phyloP scores from a whole-genome alignment of 2,329 filamentous ascomycete species.

The Fusarium pilosicola region DNA sequence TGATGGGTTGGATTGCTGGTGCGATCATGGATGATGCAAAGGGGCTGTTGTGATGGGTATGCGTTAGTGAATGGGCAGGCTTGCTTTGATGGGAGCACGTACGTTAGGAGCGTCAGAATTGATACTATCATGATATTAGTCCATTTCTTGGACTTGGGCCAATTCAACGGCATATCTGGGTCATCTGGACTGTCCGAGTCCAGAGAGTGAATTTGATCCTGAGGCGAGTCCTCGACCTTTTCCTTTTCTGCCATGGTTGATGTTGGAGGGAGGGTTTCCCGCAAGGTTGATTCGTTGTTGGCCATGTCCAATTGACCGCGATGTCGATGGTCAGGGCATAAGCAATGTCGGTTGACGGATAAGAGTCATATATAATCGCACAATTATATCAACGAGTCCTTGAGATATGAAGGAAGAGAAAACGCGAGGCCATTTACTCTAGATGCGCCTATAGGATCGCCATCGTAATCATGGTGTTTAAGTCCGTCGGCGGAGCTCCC shows the following conservation, averaged over 20 bases:
- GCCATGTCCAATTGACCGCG: neutral
- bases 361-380: neutral
- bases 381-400: too few relatives aligned
- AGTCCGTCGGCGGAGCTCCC: neutral
- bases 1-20: neutral
- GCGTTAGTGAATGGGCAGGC: accelerated
- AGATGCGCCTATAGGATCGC: neutral
- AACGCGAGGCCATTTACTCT: neutral
- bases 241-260: neutral
- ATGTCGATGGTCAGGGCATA: neutral
- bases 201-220: neutral
- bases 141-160: neutral
- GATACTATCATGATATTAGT: neutral
- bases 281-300: neutral
- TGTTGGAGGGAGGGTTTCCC: neutral
- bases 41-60: neutral
- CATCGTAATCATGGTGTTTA: neutral
- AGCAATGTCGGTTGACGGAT: neutral
- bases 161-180: neutral
- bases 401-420: neutral
- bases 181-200: neutral
- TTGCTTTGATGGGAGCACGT: neutral
- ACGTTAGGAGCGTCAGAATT: neutral
- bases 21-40: neutral
- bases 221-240: accelerated